A percentile compares a stretch with the other conserved stretches of the same genome.
Conservation (phyloP, 768 basidiomycete species). For the Pisolithus albus region DNA sequence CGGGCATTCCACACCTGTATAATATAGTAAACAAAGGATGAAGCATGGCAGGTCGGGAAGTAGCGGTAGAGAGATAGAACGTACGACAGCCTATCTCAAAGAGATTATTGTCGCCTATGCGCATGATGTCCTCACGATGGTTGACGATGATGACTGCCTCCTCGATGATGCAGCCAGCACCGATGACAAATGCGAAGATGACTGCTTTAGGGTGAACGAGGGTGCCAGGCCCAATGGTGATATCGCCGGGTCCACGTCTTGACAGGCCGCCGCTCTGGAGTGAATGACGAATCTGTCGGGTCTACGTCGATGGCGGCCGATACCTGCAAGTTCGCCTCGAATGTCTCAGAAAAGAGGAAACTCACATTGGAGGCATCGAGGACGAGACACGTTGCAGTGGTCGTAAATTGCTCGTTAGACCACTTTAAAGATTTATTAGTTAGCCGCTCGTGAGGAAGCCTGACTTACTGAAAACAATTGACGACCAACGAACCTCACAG, state of each 20-base stretch:
- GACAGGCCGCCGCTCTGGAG: conserved; percentile 84
- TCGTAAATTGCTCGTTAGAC: too few species aligned
- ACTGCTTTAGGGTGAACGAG: conserved; percentile 93
- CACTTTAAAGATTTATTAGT: too few species aligned
- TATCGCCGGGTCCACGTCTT: conserved; percentile 94
- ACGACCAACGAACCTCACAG: not conserved
- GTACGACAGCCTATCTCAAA: conserved; percentile 92
- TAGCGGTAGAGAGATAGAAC: conserved; percentile 27
- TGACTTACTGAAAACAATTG: too few species aligned
- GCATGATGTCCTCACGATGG: conserved; percentile 82
- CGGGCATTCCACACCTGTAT: conserved; percentile 77
- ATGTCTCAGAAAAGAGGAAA: not conserved
- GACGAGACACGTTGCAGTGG: not conserved
- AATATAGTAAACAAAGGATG: not conserved
- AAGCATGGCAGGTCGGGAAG: not conserved
- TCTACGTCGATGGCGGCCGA: conserved; percentile 31
- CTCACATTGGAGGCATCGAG: conserved; percentile 23
- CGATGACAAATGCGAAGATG: conserved; percentile 88
- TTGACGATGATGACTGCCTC: conserved; percentile 90
- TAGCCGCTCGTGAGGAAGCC: not conserved
- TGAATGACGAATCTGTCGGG: conserved; percentile 88
- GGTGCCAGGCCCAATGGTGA: conserved; percentile 87
- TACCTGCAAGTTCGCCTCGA: not conserved
- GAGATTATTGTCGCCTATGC: conserved; percentile 87
- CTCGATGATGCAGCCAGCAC: conserved; percentile 83